Evolutionary conservation across 305 asterid species (phyloP), one percentile per base, ranked within the genome.

Genomic region (Solanum chacoense): DNA sequence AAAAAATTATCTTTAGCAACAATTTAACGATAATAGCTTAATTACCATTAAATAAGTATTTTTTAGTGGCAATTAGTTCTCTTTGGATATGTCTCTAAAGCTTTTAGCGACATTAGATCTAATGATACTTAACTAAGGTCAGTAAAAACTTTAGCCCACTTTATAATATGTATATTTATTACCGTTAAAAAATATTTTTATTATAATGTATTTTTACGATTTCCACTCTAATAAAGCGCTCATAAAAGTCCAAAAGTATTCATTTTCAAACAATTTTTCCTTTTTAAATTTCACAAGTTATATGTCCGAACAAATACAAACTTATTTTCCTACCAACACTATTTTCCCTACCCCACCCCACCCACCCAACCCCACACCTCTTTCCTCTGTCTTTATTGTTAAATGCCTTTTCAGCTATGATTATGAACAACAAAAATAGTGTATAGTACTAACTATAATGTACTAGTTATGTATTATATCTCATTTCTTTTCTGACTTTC

Each of bases 141-240:
- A 40, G 6, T 40, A 40, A 40, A 40, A 6, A 40, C 16, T 11
- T 40, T 40, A 40, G 13, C 16, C 14, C 6, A 4, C 0, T 40
- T 40, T 50, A 50, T 16, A 50, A 50, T 50, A 7, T 50, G 9
- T 6, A 2, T 7, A 50, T 16, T 50, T 50, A 50, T 50, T 6
- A 0, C 4, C 1, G 0, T 16, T 50, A 16, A 50, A 50, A 50
- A 0, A 6, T 50, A 50, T 50, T 50, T 45, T 6, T 50, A 0
- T 50, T 50, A 1, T 37, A 50, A 6, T 50, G 18, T 40, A 0
- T 24, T 65, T 10, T n/a, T 2, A n/a, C 2, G 2, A 65, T 37
- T n/a, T n/a, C 12, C 7, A 10, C 73, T 65, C 3, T 24, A 22
- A 65, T 1, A n/a, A n/a, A 65, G 5, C 28, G 26, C 13, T 65